Conservation (phyloP, 805 yeast genomes). For the Candida sanyiensis region DNA sequence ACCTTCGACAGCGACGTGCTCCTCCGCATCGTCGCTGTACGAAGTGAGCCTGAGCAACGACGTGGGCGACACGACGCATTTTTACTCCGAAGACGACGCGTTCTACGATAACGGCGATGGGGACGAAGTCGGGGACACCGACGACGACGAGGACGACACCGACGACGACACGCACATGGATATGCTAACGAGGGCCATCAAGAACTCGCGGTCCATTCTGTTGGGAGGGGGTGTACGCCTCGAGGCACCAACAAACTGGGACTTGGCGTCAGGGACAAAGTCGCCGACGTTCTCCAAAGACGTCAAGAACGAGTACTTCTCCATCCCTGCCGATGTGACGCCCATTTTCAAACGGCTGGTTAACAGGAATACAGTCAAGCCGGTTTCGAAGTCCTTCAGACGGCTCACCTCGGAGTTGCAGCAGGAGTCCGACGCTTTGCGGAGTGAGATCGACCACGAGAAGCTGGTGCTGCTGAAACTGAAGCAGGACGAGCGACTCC, state of each 20-base stretch:
- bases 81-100: slow-evolving; percentile 6
- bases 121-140: neutral
- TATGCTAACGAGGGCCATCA: slow-evolving; percentile 7
- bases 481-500: slow-evolving; percentile 18
- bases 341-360: slow-evolving; percentile 27
- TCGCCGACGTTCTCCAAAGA: slow-evolving; percentile 10
- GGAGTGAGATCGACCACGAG: slow-evolving; percentile 25
- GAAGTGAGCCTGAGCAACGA: slow-evolving; percentile 8
- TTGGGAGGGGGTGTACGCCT: neutral
- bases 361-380: slow-evolving; percentile 20
- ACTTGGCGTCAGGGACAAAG: slow-evolving; percentile 9
- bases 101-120: neutral
- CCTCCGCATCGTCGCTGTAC: slow-evolving; percentile 10
- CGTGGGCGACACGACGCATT: neutral
- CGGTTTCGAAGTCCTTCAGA: slow-evolving; percentile 25
- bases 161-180: slow-evolving; percentile 13
- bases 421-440: slow-evolving; percentile 22
- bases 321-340: slow-evolving; percentile 18
- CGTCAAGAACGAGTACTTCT: slow-evolving; percentile 10
- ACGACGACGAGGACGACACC: slow-evolving; percentile 18
- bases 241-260: slow-evolving; percentile 11
- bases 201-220: slow-evolving; percentile 4
- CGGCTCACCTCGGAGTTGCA: slow-evolving; percentile 23
- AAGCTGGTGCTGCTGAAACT: slow-evolving; percentile 23
- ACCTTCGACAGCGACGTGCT: slow-evolving; percentile 9